Conservation (phyloP, 805 yeast species). For the Candida sphagnicola region DNA sequence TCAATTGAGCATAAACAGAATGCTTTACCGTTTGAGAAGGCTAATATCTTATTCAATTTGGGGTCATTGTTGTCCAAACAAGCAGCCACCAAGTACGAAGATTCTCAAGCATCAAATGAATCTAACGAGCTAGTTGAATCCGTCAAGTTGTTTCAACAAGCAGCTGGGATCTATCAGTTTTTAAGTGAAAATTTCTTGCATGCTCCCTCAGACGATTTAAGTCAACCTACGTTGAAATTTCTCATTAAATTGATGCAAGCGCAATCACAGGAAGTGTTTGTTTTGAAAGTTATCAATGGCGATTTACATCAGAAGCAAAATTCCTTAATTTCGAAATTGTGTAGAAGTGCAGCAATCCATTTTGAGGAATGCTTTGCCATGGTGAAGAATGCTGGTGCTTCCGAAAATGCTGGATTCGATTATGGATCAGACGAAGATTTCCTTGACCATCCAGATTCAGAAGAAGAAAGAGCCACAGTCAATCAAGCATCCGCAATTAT, state of each 20-base stretch:
- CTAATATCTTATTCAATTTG: constrained; percentile 73
- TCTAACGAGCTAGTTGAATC: constrained; percentile 54
- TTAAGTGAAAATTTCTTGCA: constrained; percentile 79
- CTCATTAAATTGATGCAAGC: constrained; percentile 67
- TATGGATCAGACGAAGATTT: constrained; percentile 15
- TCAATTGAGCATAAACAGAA: constrained; percentile 56
- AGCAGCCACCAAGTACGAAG: constrained; percentile 33
- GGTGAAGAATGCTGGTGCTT: constrained; percentile 22
- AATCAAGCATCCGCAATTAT: constrained; percentile 22
- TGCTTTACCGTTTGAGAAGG: constrained; percentile 87
- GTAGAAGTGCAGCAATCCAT: constrained; percentile 54
- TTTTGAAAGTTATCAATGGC: constrained; percentile 53
- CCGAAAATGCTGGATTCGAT: constrained; percentile 10
- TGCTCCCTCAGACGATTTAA: constrained; percentile 80
- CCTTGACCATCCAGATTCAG: constrained; percentile 5
- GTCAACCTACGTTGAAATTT: constrained; percentile 63
- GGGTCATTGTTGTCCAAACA: constrained; percentile 58
- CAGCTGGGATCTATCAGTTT: constrained; percentile 74
- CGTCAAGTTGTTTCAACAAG: constrained; percentile 59
- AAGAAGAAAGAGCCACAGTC: constrained; percentile 8
- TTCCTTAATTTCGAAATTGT: constrained; percentile 70
- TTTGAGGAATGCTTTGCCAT: constrained; percentile 51
- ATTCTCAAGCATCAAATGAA: constrained; percentile 20
- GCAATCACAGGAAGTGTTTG: constrained; percentile 85
- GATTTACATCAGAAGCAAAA: constrained; percentile 52